Evolutionary conservation across 1,139 yeast genomes (phyloP), one percentile per base, ranked within the genome.

Genomic region (Saccharomyces uvarum): DNA sequence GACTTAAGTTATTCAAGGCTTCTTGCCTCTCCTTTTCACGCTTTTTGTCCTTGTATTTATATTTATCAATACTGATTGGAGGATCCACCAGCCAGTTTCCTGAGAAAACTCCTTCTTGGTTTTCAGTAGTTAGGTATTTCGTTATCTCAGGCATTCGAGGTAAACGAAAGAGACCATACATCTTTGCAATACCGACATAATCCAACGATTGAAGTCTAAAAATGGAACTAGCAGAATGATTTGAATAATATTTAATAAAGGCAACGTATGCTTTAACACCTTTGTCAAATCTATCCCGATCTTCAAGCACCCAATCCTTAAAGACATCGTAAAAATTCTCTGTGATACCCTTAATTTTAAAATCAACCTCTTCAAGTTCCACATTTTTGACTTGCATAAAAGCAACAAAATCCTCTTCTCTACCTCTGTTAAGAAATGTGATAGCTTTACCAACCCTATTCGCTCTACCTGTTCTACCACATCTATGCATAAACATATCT

Each of bases 131-230:
- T 28, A 86, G 74, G 62, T 77, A 76, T 56, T 74, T 77, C 32
- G 75, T 76, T 27, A 88, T 76, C 68, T 95, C 99, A 0, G 99
- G 99, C 98, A 95, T 95, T 62, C 84, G 82, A 6, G 99, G 99
- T 53, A 93, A 73, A 62, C 97, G 77, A 50, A 88, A 72, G 13
- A 95, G 72, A 1, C 97, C 96, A 70, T 87, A 90, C 73, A 87
- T 77, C 60, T 76, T 79, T 0, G 95, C 97, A 13, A 86, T 60
- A 0, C 85, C 87, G 29, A 84, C 69, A 63, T 87, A 85, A 67
- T 91, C 95, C 56, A 95, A 72, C 8, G 82, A 74, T 49, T 81
- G 79, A 21, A 88, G 65, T 58, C 99, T 77, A 73, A 95, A 95
- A 41, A 95, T 93, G 0, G 97, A 90, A 9, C 86, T 77, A 0